Conservation (phyloP, 257 asterid genomes). For the Gardenia jasminoides region DNA sequence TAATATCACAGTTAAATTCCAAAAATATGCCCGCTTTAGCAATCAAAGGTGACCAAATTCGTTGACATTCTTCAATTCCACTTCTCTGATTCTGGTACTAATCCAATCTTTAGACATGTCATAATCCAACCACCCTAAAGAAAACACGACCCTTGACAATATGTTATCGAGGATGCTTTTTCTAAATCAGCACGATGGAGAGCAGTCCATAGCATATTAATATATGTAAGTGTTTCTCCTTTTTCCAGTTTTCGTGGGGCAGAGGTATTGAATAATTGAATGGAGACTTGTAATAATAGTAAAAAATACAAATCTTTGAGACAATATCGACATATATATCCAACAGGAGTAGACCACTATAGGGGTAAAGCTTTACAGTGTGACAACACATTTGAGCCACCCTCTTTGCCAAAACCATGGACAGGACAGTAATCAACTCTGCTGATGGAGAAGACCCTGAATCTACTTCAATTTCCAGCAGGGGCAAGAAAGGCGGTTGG, state of each 20-base stretch:
- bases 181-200: not conserved
- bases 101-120: not conserved
- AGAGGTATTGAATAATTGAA: not conserved
- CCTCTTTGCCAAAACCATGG: not conserved
- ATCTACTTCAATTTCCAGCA: not conserved
- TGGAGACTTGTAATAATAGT: not conserved
- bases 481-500: constrained; percentile 13
- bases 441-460: not conserved
- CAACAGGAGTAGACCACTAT: not conserved
- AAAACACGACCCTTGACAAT: not conserved
- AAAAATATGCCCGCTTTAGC: not conserved
- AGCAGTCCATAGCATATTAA: not conserved
- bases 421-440: not conserved
- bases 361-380: not conserved
- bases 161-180: not conserved
- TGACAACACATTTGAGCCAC: not conserved
- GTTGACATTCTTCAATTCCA: constrained; percentile 5
- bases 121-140: constrained; percentile 5
- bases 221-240: too few species aligned
- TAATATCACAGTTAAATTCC: not conserved
- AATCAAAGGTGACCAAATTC: constrained; percentile 5
- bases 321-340: not conserved
- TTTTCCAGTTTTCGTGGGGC: constrained; percentile 1
- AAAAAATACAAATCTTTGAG: not conserved
- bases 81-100: not conserved